A percentile compares a stretch with the other conserved stretches of the same genome.
Evolutionary conservation across 2,329 filamentous ascomycete species (phyloP).

Genomic region (Pseudogymnoascus sp.): DNA sequence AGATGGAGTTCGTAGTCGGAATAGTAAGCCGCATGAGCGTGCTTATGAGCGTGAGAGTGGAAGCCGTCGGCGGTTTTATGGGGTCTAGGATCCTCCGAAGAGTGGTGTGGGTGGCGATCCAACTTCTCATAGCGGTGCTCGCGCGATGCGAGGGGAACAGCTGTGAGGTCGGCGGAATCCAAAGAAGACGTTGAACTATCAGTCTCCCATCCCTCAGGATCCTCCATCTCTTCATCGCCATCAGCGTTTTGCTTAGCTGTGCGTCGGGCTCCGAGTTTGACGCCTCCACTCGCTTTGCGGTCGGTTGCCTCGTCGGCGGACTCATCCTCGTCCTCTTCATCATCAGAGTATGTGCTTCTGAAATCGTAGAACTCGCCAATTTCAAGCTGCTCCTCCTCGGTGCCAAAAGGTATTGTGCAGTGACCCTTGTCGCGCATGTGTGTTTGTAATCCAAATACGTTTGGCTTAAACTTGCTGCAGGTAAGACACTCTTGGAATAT

Average conservation of each 20-base stretch:
- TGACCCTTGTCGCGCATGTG: slow-evolving; percentile 97
- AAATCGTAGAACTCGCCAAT: slow-evolving; percentile 98
- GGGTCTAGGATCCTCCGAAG: slow-evolving; percentile 58
- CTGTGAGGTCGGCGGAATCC: slow-evolving; percentile 74
- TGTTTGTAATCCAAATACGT: slow-evolving; percentile 73
- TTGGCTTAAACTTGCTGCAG: slow-evolving; percentile 76
- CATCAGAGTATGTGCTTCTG: slow-evolving; percentile 86
- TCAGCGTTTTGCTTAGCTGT: slow-evolving; percentile 43
- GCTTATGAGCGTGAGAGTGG: slow-evolving; percentile 75
- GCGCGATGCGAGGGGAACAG: slow-evolving; percentile 66
- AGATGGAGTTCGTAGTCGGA: slow-evolving; percentile 92
- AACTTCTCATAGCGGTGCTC: slow-evolving; percentile 65
- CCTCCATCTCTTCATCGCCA: slow-evolving; percentile 45
- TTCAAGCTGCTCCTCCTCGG: slow-evolving; percentile 82
- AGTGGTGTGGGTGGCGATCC: slow-evolving; percentile 66
- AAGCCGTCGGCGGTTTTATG: slow-evolving; percentile 70
- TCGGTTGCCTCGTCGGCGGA: slow-evolving; percentile 42
- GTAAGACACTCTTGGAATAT: slow-evolving; percentile 77
- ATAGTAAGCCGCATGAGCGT: slow-evolving; percentile 67
- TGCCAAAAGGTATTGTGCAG: slow-evolving; percentile 90
- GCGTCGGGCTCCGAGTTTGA: slow-evolving; percentile 60
- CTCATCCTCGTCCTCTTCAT: slow-evolving; percentile 54
- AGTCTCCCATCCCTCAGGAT: slow-evolving; percentile 86
- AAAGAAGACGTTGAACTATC: slow-evolving; percentile 85
- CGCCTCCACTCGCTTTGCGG: slow-evolving; percentile 46